phyloP scores from a whole-genome alignment of 1,284 basidiomycete species.

The Inonotus hispidus region DNA sequence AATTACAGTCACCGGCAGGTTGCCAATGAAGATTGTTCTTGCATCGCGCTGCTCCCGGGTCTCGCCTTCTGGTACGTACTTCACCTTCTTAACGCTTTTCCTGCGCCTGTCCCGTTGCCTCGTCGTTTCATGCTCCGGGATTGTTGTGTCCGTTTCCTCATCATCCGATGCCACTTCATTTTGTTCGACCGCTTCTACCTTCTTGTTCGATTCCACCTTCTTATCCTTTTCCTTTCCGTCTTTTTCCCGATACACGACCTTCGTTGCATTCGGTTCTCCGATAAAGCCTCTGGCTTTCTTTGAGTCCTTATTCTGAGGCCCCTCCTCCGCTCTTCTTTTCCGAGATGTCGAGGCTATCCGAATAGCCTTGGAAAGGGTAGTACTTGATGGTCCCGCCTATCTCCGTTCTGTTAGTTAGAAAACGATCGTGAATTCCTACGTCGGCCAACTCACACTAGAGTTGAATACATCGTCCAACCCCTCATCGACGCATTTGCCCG shows the following conservation, averaged over 20 bases:
- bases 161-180: conserved; percentile 23
- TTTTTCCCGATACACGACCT: not conserved
- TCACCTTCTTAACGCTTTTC: conserved; percentile 27
- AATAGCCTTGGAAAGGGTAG: not conserved
- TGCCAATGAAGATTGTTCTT: conserved; percentile 92
- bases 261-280: conserved; percentile 16
- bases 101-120: conserved; percentile 22
- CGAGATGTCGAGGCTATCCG: not conserved
- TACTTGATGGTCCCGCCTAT: conserved; percentile 16
- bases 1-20: conserved; percentile 73
- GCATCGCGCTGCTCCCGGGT: conserved; percentile 65
- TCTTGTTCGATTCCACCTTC: not conserved
- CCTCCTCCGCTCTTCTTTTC: not conserved
- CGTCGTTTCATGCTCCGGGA: conserved; percentile 45
- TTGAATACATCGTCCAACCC: conserved; percentile 16
- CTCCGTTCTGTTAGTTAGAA: too few species aligned
- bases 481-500: conserved; percentile 8
- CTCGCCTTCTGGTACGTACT: conserved; percentile 59
- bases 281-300: not conserved
- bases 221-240: conserved; percentile 18
- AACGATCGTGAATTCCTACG: too few species aligned
- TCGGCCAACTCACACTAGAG: conserved; percentile 9
- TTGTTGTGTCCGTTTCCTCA: conserved; percentile 27
- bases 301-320: not conserved
- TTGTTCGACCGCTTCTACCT: conserved; percentile 30